Evolutionary conservation across 345 rosid genomes (phyloP), one percentile per base, ranked within the genome.

Genomic region (Pistacia integerrima): DNA sequence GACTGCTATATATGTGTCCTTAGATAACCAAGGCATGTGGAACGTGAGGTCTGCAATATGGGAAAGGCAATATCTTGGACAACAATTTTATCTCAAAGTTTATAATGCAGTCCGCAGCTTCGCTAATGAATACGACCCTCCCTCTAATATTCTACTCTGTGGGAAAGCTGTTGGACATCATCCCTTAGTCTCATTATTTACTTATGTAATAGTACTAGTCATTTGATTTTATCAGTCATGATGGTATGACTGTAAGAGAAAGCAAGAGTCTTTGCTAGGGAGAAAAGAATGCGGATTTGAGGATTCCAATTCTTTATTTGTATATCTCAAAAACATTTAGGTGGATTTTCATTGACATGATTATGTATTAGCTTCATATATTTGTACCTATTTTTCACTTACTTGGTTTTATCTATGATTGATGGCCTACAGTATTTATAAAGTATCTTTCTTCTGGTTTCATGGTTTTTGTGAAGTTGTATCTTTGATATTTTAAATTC

Each of bases 11-110:
- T 82, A 87, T 71, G 91, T 92, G 35, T 92, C 99, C 1, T 72
- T 93, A 76, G 99, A 93, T 89, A 95, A 93, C 86, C 93, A 90
- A 81, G 99, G 99, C 0, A 93, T 93, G 99, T 93, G 99, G 99
- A 95, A 95, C 78, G n/a, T 93, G 88, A 87, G 97, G 85, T 95
- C 99, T 2, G 92, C 98, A 16, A 74, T 80, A 73, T 92, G 99
- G 98, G 97, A 92, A 66, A 88, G 93, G 79, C 99, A 90, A 56
- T 92, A 90, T 78, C 89, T 86, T 4, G 99, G 99, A 69, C 97
- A 93, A 67, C 97, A 95, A 77, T 88, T 93, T 77, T 95, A 95
- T 76, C 84, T 96, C 16, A 85, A 88, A 73, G 99, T 96, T 16
- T 92, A 92, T 92, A 84, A 77, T 76, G 62, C 89, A 54, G 88